phyloP scores from a whole-genome alignment of 331 rosid genomes.

The Acacia concinna region DNA sequence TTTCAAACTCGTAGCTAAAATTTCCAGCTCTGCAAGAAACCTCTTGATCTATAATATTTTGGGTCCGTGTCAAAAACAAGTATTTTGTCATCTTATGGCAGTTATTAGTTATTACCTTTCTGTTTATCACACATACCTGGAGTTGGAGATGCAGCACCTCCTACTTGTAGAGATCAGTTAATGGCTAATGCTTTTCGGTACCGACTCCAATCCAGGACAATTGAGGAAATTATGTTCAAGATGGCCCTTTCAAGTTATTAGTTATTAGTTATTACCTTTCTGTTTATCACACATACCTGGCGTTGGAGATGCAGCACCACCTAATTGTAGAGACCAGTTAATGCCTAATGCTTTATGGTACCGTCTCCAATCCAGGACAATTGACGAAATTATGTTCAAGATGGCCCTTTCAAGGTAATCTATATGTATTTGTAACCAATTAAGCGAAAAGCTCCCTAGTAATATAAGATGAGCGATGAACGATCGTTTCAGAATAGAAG shows the following conservation, averaged over 20 bases:
- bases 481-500: not conserved
- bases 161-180: slow-evolving; percentile 13
- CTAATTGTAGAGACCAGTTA: slow-evolving; percentile 8
- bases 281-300: not conserved
- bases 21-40: not conserved
- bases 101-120: slow-evolving; percentile 1
- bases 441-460: slow-evolving; percentile 3
- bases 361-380: slow-evolving; percentile 26
- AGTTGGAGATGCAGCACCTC: slow-evolving; percentile 32
- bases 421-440: slow-evolving; percentile 14
- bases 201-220: slow-evolving; percentile 27
- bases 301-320: slow-evolving; percentile 32
- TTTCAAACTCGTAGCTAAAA: not conserved
- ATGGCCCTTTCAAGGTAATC: slow-evolving; percentile 14
- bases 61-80: not conserved
- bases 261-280: not conserved
- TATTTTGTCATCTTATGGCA: not conserved
- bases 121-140: slow-evolving; percentile 6
- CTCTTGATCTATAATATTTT: not conserved
- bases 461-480: not conserved
- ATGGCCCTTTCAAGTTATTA: slow-evolving; percentile 22
- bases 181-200: slow-evolving; percentile 25
- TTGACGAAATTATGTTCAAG: slow-evolving; percentile 24
- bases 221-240: slow-evolving; percentile 24
- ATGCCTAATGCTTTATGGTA: slow-evolving; percentile 22